Evolutionary conservation across 306 rosid species (phyloP), one percentile per base, ranked within the genome.

Genomic region (Cicer arietinum): DNA sequence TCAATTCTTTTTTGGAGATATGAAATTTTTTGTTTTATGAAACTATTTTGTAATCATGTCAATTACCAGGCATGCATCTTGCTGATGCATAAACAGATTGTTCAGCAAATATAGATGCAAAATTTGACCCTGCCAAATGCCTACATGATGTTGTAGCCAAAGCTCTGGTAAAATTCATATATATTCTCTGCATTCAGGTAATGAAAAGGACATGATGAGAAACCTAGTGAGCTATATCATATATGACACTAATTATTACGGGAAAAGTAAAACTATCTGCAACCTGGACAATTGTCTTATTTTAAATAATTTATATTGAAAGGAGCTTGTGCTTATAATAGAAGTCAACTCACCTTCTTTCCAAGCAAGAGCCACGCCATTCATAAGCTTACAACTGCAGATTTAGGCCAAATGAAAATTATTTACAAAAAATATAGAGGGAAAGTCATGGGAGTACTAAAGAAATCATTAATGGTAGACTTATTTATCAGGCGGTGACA

Each of bases 281-380:
- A 70, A 63, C 43, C 42, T 70, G 50, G 42, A 66, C 22, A 43
- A 18, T 69, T 61, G 30, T 69, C 42, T 7, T 61, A 60, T 41
- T 56, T 68, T 25, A 53, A 25, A 20, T 47, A 62, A 51, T 45
- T 61, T 59, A 18, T 16, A 2, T 58, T 35, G 7, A 60, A 51
- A 60, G 41, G 51, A 76, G 41, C 11, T 18, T 7, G 51, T 11
- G 50, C 48, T 45, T 25, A 37, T 30, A 25, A 37, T 40, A 61
- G 40, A 79, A 41, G 46, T 14, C n/a, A 37, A 22, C 86, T 69
- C 67, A 87, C 97, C 90, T 73, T 88, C 79, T 77, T 87, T 45
- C 85, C 82, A 74, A 94, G 87, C 83, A 59, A 91, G 46, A 89
- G 85, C 96, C 90, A 94, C 83, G 94, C 97, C 97, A 93, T 93